A percentile compares a stretch with the other conserved stretches of the same genome.
phyloP scores from a whole-genome alignment of 2,329 filamentous ascomycete species.

The Penicillium griseofulvum region DNA sequence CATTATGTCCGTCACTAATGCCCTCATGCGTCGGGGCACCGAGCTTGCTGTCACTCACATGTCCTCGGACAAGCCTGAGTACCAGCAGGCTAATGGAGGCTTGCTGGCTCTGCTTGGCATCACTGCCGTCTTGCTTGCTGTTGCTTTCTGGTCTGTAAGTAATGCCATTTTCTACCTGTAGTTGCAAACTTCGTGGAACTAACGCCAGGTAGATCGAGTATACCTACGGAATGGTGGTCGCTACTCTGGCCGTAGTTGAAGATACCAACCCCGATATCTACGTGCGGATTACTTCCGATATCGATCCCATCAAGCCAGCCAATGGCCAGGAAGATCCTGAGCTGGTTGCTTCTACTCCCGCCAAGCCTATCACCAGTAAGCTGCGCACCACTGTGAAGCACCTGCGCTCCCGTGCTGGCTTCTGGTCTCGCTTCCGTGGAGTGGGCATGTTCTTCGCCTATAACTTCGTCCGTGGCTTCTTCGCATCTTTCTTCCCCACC shows the following conservation, averaged over 20 bases:
- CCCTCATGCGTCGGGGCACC: conserved; percentile 38
- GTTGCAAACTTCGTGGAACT: not conserved
- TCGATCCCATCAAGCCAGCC: conserved; percentile 30
- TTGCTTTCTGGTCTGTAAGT: conserved; percentile 30
- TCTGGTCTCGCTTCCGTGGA: conserved; percentile 68
- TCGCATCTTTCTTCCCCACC: conserved; percentile 36
- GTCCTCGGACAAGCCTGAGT: conserved; percentile 20
- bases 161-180: not conserved
- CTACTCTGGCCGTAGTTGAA: conserved; percentile 64
- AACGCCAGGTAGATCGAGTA: conserved; percentile 49
- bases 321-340: conserved; percentile 43
- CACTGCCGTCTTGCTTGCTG: conserved; percentile 24
- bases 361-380: conserved; percentile 60
- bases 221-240: conserved; percentile 59
- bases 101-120: conserved; percentile 30
- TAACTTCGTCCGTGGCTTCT: conserved; percentile 48
- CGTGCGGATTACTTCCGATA: conserved; percentile 49
- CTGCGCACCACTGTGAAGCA: conserved; percentile 59
- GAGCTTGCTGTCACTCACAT: conserved; percentile 31
- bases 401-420: conserved; percentile 63
- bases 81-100: conserved; percentile 21
- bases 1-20: conserved; percentile 29
- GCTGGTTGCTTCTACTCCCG: conserved; percentile 45
- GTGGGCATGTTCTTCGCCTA: conserved; percentile 53
- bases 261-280: conserved; percentile 54